Base-by-base conservation (phyloP, 371 early-diverging fungal genomes). In the Spraguea lophii region DNA sequence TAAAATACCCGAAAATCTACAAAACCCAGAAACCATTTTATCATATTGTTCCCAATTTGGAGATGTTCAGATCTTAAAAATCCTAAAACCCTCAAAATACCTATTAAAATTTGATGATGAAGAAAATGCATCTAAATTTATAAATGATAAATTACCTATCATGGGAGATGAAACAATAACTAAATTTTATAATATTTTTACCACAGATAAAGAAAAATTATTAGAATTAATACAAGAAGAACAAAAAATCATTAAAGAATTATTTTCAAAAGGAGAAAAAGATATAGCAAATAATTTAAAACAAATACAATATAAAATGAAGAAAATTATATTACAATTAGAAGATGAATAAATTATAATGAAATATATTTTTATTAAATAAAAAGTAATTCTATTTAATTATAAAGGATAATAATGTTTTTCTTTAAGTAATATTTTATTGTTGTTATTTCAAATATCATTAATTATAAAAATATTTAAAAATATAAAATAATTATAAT, bases 141-240 rank as follows among this genome's bases (percentile, higher is more conserved):
- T 63, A 9, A 34, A 41, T 2, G 42, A 36, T 24, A 17, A 27
- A 4, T 40, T 21, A 22, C 52, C 34, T 13, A 53, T 63, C 7
- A 16, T 58, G 3, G 56, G 35, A 7, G 56, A 58, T 23, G 2
- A 15, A 24, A 37, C 21, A 22, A 56, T 63, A 19, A 63, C 49
- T 40, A 63, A 63, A 32, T 63, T 49, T 49, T 63, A 32, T 43
- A 58, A 63, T 48, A 25, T 12, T 30, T 30, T 30, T 30, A 30
- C 4, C 7, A 30, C 7, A 7, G 30, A 30, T 30, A 12, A 12
- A 12, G 30, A 30, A 7, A 12, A 30, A 12, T 12, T 30, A 12
- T 7, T 30, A 7, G 7, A 30, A 7, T 12, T 30, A 7, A 30
- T 30, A 12, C 4, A 30, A 7, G 30, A 30, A 12, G 7, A 30